Conservation (phyloP, 2,329 filamentous ascomycete genomes). For the Simplicillium sp. region DNA sequence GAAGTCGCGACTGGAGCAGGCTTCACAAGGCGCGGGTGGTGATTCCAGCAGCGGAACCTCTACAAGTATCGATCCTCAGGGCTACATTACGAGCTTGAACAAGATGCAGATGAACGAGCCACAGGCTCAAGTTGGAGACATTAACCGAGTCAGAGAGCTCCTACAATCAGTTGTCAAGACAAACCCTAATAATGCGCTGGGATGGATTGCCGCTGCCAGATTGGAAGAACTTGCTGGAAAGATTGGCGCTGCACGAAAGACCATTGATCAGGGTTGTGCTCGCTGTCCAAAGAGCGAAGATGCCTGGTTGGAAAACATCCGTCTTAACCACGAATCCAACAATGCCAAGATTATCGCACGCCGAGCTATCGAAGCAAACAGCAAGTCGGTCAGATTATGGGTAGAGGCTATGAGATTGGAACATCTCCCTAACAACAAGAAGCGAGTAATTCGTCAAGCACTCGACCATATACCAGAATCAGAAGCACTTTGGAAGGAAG, state of each 20-base stretch:
- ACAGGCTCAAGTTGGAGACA: constrained; percentile 82
- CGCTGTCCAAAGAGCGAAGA: constrained; percentile 92
- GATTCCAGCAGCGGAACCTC: constrained; percentile 66
- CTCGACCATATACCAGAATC: constrained; percentile 90
- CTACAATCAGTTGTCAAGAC: constrained; percentile 97
- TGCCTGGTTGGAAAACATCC: constrained; percentile 92
- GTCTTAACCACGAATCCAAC: constrained; percentile 71
- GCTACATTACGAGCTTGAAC: constrained; percentile 86
- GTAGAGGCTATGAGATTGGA: constrained; percentile 93
- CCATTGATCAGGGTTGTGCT: constrained; percentile 81
- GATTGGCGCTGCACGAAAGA: constrained; percentile 76
- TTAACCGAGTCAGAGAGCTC: constrained; percentile 84
- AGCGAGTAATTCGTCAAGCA: constrained; percentile 84
- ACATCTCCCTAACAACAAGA: constrained; percentile 72
- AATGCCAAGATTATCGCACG: constrained; percentile 96
- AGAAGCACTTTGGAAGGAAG: constrained; percentile 95
- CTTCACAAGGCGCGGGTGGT: constrained; percentile 56
- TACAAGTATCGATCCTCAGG: constrained; percentile 88
- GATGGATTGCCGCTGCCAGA: constrained; percentile 90
- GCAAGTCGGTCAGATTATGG: constrained; percentile 82
- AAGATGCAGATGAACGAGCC: constrained; percentile 71
- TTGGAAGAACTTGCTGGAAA: constrained; percentile 90
- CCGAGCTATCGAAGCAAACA: constrained; percentile 85
- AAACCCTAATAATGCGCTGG: constrained; percentile 87
- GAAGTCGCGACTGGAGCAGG: constrained; percentile 86